Base-by-base conservation (phyloP, 164 flowering plant species). In the Chloranthus sessilifolius region DNA sequence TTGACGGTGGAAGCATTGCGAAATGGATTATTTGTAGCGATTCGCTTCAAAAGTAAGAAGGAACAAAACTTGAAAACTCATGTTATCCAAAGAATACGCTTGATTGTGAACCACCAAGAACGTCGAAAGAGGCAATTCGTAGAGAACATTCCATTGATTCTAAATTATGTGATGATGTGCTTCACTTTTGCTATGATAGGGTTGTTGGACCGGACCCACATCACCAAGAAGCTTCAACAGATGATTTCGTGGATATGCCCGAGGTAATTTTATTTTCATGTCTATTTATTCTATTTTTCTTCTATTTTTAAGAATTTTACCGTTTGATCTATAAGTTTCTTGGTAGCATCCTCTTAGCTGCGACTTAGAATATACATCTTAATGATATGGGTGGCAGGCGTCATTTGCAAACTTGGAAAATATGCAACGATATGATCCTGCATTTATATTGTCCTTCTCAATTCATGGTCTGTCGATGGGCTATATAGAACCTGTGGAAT, bases 11-110 rank as follows among this genome's bases (percentile, higher is more conserved):
- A 23, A 47, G 41, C 53, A 36, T 81, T 27, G 67, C 81, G 77
- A 79, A 34, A 62, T 75, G 75, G 94, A 83, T 67, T 85, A 72
- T 48, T 63, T 88, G n/a, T 92, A 96, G 98, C 96, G 98, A 50
- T 77, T 89, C 63, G 82, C 79, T 51, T 47, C 62, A 33, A 77
- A 55, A 62, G 30, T 75, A 26, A 72, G 70, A 65, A 69, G 72
- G 52, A 90, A 71, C 50, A 60, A 50, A 40, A 55, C 34, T 46
- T 90, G 70, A 53, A 58, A 56, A 60, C 48, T 42, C 50, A 36
- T 62, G 15, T 68, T 73, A 29, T 47, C 60, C 39, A 30, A 55
- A 55, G 37, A 29, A 10, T 28, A 37, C 7, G 27, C 15, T n/a
- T 42, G 77, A 69, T 40, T 41, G 63, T 37, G 81, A 74, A 60